Evolutionary conservation across 2,329 filamentous ascomycete genomes (phyloP), one percentile per base, ranked within the genome.

Genomic region (Fusarium anguioides): DNA sequence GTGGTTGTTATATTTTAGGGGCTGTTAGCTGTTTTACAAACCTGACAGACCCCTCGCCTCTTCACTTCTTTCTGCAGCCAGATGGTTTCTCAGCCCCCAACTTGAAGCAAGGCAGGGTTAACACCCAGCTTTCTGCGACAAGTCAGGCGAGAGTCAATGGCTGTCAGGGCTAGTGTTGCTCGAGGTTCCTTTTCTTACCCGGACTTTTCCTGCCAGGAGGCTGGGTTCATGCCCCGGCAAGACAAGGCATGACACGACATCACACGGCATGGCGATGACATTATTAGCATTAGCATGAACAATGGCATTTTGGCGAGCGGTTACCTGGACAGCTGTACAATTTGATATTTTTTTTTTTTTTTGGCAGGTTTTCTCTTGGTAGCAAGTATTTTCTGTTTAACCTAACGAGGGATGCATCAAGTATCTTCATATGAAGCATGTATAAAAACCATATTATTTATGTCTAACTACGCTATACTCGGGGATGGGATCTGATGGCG

Each of bases 301-400:
- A 46, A 41, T 48, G 36, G 61, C 56, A 62, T 68, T 29, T 45
- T 64, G 60, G 58, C 51, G 49, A 68, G 66, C 56, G 66, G 65
- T 46, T 64, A 60, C 31, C 47, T 60, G 51, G 57, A 52, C 55
- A 47, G 45, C 29, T 71, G 66, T 68, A 64, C 54, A 54, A 61
- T 58, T 57, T 15, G 8, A 10, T 26, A 24, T 24, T 42, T 60
- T 42, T 49, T 35, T 31, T 44, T 31, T 49, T 49, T 35, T 33
- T 45, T 33, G n/a, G 44, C n/a, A 41, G 36, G 23, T 15, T n/a
- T 33, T 55, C n/a, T 37, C 21, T 23, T 36, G 31, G 33, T 53
- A 10, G 27, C 9, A 40, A 35, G 26, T 29, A 39, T 37, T 44
- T 50, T 48, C 35, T 60, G 42, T 57, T 35, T 26, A 45, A 60